A percentile compares a stretch with the other conserved stretches of the same genome.
Conservation (phyloP, 495 filamentous ascomycete species). For the Aspergillus nidulans region DNA sequence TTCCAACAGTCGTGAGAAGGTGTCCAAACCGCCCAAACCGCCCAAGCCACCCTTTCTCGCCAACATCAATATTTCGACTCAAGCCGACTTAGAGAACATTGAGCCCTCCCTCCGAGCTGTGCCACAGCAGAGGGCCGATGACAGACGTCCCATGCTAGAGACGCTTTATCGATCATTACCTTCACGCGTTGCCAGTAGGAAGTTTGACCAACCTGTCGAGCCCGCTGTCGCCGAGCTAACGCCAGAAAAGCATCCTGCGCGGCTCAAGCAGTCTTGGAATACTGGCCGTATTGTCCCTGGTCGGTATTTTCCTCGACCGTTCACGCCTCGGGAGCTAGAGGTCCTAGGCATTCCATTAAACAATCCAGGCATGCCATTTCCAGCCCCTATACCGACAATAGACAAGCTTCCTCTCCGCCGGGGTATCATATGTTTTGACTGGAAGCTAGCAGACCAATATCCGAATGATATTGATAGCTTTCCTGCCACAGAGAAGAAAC, state of each 20-base stretch:
- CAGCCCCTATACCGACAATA: conserved; percentile 10
- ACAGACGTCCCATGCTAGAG: neutral
- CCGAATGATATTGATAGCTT: neutral
- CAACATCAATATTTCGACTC: neutral
- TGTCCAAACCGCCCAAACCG: conserved; percentile 10
- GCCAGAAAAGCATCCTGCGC: neutral
- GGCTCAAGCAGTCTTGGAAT: neutral
- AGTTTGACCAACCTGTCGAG: neutral
- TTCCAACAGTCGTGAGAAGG: neutral
- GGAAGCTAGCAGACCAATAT: neutral
- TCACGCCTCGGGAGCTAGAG: neutral
- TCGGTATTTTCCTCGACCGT: conserved; percentile 4
- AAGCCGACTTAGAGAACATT: neutral
- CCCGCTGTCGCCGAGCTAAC: neutral
- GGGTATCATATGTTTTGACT: neutral
- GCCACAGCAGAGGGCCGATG: neutral
- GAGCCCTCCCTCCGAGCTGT: neutral
- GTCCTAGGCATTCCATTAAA: conserved; percentile 1
- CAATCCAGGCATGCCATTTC: conserved; percentile 12
- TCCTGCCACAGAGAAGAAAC: neutral
- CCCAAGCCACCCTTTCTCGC: conserved; percentile 14
- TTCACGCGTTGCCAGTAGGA: neutral
- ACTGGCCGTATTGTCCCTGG: neutral
- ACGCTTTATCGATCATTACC: neutral
- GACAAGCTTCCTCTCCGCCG: conserved; percentile 11